Evolutionary conservation across 148 eudicot species (phyloP), one percentile per base, ranked within the genome.

Genomic region (Arctostaphylos glauca): DNA sequence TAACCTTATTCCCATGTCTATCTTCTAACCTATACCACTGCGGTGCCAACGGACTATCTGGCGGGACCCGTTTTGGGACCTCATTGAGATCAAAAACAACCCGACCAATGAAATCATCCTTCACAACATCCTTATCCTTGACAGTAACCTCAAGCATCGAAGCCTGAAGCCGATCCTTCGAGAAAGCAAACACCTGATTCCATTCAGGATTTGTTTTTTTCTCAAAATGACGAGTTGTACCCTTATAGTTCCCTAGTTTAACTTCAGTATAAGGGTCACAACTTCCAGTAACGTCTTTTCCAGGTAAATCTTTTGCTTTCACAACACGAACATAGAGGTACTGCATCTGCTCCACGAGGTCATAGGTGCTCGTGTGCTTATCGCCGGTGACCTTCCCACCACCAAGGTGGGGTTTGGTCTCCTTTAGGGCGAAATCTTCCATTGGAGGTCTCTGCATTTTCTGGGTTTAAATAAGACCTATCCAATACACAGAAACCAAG

Each of bases 401-500:
- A 50, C 82, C 82, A 18, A 80, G 82, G 46, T 80, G 82, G 56
- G 93, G 93, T 21, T 86, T 86, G 9, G 92, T 90, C 90, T 90
- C 92, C 56, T 84, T 90, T 12, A 87, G 87, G 76, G 91, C 81
- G 79, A 86, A 90, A 86, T 90, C 92, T 80, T 90, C 91, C 46
- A 83, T 88, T 1, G 84, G 87, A 48, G 86, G 86, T 81, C 86
- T 90, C 86, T 78, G 85, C 92, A 90, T 90, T 87, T 86, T 59
- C 52, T 53, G 83, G 21, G 15, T 47, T 81, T 9, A 71, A n/a
- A 31, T 23, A 38, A 19, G 13, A 50, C 77, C 62, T 6, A 71
- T 41, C 52, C 64, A 54, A 81, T 23, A 19, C 21, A 55, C 47
- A 48, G 53, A 59, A 12, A 44, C 0, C 58, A 68, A 54, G n/a